Base-by-base conservation (phyloP, 306 rosid genomes). In the Adenanthera pavonina region DNA sequence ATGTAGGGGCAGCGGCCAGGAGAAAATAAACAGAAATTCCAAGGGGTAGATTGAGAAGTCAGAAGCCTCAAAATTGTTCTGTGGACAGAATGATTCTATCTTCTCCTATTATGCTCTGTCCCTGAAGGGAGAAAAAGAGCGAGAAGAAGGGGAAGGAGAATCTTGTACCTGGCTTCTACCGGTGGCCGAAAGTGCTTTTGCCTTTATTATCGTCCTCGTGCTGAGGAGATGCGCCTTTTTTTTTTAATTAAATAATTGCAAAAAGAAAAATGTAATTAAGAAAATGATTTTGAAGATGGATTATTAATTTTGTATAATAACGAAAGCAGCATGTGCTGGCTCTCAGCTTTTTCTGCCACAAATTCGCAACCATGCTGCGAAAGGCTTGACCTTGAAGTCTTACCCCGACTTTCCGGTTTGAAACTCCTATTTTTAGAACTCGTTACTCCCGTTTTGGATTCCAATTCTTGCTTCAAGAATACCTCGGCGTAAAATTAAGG, bases 141-240 rank as follows among this genome's bases (percentile, higher is more conserved):
- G 43, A n/a, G 61, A 17, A 8, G 49, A 11, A 9, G 53, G 13
- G 8, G 54, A 11, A 69, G n/a, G 6, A 79, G 82, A 70, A 79
- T 44, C 77, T 46, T 46, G 56, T 19, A 15, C 13, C 43, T 65
- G 77, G 43, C 72, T 34, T 74, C 72, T 19, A 46, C 61, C 80
- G 71, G 81, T 43, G 56, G 85, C 82, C 85, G 82, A 82, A 77
- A 77, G 82, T 25, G 59, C 36, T 16, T 48, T 71, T 71, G 20
- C 36, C 43, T 68, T 76, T 60, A 76, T 76, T 60, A 76, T 56
- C 35, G 25, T 35, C 14, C 80, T 76, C 72, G 80, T 76, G 80
- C 48, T 3, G 1, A 14, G 25, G 16, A 44, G 70, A 62, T 60
- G 15, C 44, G 25, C 17, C 64, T 61, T n/a, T 38, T 47, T 15